Conservation (phyloP, 2,329 filamentous ascomycete species). For the Phialocephala sp. region DNA sequence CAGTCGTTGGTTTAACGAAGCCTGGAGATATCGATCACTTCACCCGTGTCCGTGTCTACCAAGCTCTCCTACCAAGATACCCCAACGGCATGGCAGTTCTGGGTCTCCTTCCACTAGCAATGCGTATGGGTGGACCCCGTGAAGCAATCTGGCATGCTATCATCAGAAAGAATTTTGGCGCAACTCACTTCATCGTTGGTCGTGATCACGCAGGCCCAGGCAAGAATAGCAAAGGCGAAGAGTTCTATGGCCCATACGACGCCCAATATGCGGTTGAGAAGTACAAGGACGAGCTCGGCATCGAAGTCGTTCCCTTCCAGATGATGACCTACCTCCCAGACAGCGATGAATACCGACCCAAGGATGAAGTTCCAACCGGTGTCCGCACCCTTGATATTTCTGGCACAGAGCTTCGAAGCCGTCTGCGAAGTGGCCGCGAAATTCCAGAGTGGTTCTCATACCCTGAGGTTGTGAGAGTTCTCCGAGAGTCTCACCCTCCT, state of each 20-base stretch:
- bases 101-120: constrained; percentile 91
- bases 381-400: constrained; percentile 88
- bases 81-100: constrained; percentile 99
- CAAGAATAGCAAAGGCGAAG: constrained; percentile 95
- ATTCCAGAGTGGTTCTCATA: constrained; percentile 99
- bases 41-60: constrained; percentile 97
- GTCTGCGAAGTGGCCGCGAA: constrained; percentile 87
- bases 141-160: constrained; percentile 99
- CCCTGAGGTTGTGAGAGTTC: constrained; percentile 95
- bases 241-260: constrained; percentile 98
- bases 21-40: constrained; percentile 99
- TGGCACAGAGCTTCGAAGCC: constrained; percentile 87
- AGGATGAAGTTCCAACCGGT: constrained; percentile 85
- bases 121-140: constrained; percentile 98
- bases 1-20: constrained; percentile 97
- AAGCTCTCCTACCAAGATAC: constrained; percentile 94
- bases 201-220: constrained; percentile 97
- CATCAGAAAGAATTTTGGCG: constrained; percentile 99
- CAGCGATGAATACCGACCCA: constrained; percentile 92
- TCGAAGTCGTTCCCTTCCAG: constrained; percentile 99
- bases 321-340: constrained; percentile 99
- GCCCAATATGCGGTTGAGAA: constrained; percentile 96
- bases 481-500: constrained; percentile 94
- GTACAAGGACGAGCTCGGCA: constrained; percentile 95
- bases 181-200: constrained; percentile 98